These are phyloP conservation scores for Spathaspora passalidarum DNA, from an alignment of 805 yeast species.

Conservation along the genomic window DNA sequence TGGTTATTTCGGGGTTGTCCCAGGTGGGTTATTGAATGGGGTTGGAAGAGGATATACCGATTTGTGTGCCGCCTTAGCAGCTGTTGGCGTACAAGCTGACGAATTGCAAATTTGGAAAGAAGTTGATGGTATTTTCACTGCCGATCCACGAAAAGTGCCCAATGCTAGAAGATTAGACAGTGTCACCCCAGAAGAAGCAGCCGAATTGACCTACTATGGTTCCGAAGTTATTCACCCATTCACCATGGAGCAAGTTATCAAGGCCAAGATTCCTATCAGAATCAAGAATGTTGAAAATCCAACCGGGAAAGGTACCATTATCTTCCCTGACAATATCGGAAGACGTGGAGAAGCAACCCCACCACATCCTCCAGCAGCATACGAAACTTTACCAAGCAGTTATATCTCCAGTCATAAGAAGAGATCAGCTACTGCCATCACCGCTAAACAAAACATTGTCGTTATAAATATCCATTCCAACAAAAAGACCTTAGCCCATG, in stretches of 20 bases:
- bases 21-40: slow-evolving; percentile 88
- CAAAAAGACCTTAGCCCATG: slow-evolving; percentile 88
- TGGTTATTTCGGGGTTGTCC: slow-evolving; percentile 94
- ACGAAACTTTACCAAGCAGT: slow-evolving; percentile 42
- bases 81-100: slow-evolving; percentile 89
- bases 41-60: slow-evolving; percentile 99
- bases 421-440: slow-evolving; percentile 90
- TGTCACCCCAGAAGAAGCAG: slow-evolving; percentile 98
- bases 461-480: slow-evolving; percentile 93
- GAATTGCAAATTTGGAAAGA: slow-evolving; percentile 98
- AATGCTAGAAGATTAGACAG: slow-evolving; percentile 79
- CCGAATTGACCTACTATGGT: slow-evolving; percentile 96
- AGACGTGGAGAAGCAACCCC: slow-evolving; percentile 88
- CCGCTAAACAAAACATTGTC: slow-evolving; percentile 88
- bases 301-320: slow-evolving; percentile 86
- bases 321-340: slow-evolving; percentile 87
- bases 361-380: slow-evolving; percentile 88
- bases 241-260: slow-evolving; percentile 98
- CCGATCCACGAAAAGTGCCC: slow-evolving; percentile 95
- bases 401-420: slow-evolving; percentile 42
- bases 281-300: slow-evolving; percentile 96
- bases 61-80: slow-evolving; percentile 92
- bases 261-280: slow-evolving; percentile 93
- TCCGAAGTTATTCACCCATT: slow-evolving; percentile 98
- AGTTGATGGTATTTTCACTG: slow-evolving; percentile 98